Base-by-base conservation (phyloP, 2,329 filamentous ascomycete species). In the Ceratocystis alfenasii region DNA sequence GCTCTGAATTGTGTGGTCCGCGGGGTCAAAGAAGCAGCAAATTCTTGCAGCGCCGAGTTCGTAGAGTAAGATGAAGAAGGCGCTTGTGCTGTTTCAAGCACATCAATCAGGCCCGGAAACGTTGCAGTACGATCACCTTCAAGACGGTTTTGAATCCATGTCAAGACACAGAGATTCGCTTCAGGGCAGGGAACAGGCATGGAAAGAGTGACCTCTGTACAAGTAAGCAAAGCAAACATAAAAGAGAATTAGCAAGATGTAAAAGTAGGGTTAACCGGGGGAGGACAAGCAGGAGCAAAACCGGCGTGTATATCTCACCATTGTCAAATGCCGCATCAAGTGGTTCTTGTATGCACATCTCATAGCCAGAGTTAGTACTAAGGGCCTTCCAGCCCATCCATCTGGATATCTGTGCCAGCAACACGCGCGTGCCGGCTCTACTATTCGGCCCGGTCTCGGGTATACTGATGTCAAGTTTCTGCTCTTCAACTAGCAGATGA, bases 401-500 rank as follows among this genome's bases (percentile, higher is more conserved):
- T 64, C 81, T 79, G 0, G 87, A 84, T 66, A 99, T 80, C 73
- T 96, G 93, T 59, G 87, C 86, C 55, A 97, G 77, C 1, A 96
- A 74, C 17, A 88, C 85, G n/a, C 84, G 83, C 25, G 97, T 71
- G 61, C 82, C 79, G 8, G 75, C 73, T 30, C 77, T 75, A 0
- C 79, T 77, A 0, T 78, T 76, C 2, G 78, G 78, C 1, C 71
- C 69, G 48, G 76, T 76, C 63, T 80, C 78, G 0, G 78, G 75
- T 0, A 75, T 74, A 68, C 80, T 78, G 3, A 86, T 82, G 68
- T 89, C 84, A 1, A 99, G 81, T 72, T 95, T 97, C 69, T 88
- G 81, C 73, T 99, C 94, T 74, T 99, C 93, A 0, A 88, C 81
- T n/a, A 95, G 78, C 2, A 97, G 79, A 75, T 99, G 94, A 12